phyloP scores from a whole-genome alignment of 108 stramenopile genomes.

The Nitzschia inconspicua region DNA sequence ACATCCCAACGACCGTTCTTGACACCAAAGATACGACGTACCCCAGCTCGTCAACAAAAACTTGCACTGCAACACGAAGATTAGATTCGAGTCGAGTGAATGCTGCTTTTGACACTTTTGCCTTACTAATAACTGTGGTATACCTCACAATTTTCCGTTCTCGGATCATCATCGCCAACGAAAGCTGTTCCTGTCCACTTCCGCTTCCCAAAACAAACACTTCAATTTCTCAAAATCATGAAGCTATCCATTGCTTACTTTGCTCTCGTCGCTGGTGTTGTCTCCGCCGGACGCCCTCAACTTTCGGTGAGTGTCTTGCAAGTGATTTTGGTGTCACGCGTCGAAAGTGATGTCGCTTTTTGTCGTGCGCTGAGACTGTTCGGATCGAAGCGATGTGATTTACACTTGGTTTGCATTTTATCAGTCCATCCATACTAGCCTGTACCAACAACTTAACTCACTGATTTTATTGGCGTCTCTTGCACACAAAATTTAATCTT shows the following conservation, averaged over 20 bases:
- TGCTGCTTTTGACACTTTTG: no score
- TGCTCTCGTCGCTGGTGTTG: slow-evolving; percentile 21
- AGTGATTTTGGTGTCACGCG: slow-evolving; percentile 10
- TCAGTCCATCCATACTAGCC: neutral
- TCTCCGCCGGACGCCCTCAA: slow-evolving; percentile 23
- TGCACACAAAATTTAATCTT: neutral
- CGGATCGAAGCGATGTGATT: neutral
- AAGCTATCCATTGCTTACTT: slow-evolving; percentile 3
- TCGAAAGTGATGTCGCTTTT: neutral
- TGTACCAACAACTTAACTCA: slow-evolving; percentile 2
- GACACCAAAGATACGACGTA: no score
- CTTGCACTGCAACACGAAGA: no score
- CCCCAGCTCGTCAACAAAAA: no score
- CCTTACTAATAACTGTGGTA: no score
- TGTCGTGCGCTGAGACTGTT: neutral
- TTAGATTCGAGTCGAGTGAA: no score
- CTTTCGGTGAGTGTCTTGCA: slow-evolving; percentile 29
- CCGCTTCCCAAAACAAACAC: neutral
- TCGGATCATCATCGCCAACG: neutral
- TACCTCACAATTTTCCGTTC: slow-evolving; percentile 7
- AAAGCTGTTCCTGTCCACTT: neutral
- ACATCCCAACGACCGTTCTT: no score
- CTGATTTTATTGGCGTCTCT: neutral
- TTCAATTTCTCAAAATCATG: slow-evolving; percentile 5
- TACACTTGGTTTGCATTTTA: neutral